phyloP scores from a whole-genome alignment of 1,139 yeast species.

The Arxiozyma slooffiae region DNA sequence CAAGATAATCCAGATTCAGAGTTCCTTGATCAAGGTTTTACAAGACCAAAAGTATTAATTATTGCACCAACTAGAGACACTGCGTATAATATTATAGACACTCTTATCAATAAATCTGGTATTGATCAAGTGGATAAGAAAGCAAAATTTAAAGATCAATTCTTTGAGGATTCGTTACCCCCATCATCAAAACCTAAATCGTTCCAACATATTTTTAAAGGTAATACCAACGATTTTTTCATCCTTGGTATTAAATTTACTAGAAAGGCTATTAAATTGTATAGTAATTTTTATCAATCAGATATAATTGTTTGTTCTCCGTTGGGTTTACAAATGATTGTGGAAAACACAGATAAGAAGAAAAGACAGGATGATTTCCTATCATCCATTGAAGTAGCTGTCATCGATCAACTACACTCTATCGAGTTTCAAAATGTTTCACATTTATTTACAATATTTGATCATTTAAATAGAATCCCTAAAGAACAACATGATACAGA shows the following conservation, averaged over 20 bases:
- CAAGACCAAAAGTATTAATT: conserved; percentile 80
- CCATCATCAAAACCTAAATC: conserved; percentile 70
- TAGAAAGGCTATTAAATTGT: conserved; percentile 73
- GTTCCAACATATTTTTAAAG: conserved; percentile 69
- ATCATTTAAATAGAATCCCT: conserved; percentile 69
- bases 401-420: conserved; percentile 78
- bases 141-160: conserved; percentile 64
- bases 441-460: conserved; percentile 62
- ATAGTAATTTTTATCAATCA: conserved; percentile 73
- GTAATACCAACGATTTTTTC: conserved; percentile 87
- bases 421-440: conserved; percentile 92
- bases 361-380: conserved; percentile 60
- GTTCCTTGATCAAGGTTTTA: conserved; percentile 86
- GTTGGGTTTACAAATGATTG: conserved; percentile 72
- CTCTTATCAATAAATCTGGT: conserved; percentile 54
- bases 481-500: conserved; percentile 74
- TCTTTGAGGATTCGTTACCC: conserved; percentile 41
- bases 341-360: conserved; percentile 46
- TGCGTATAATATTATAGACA: conserved; percentile 60
- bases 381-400: conserved; percentile 73
- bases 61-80: conserved; percentile 77
- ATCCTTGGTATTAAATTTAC: conserved; percentile 84
- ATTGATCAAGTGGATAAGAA: conserved; percentile 71
- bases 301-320: conserved; percentile 91
- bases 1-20: conserved; percentile 38